Evolutionary conservation across 2,329 filamentous ascomycete genomes (phyloP).

Genomic region (Sporothrix humicola): DNA sequence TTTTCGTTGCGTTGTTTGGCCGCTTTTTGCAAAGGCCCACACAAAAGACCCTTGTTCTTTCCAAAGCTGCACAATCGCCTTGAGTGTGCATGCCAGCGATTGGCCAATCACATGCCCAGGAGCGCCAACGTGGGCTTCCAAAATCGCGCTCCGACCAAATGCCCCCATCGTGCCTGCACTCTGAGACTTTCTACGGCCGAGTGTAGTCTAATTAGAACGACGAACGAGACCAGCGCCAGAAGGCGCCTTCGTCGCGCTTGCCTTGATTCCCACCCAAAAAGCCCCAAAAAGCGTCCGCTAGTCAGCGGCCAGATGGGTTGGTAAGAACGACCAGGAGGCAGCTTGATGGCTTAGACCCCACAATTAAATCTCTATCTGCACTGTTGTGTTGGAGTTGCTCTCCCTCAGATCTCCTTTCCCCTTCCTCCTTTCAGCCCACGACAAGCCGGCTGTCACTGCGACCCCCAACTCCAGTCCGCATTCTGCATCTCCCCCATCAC

Average conservation of each 20-base stretch:
- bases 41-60: background rate
- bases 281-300: background rate
- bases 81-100: conserved; percentile 9
- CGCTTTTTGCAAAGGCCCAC: background rate
- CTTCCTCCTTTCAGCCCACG: conserved; percentile 11
- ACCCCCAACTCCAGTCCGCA: background rate
- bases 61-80: background rate
- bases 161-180: conserved; percentile 10
- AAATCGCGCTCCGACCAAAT: conserved; percentile 28
- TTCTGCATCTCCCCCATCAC: background rate
- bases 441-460: conserved; percentile 1
- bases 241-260: background rate
- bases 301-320: conserved; percentile 13
- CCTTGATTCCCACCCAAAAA: background rate
- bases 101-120: conserved; percentile 29
- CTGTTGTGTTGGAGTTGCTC: background rate
- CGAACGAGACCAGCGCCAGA: background rate
- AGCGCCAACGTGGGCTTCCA: conserved; percentile 28
- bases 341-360: background rate
- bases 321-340: background rate
- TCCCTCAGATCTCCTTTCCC: background rate
- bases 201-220: background rate
- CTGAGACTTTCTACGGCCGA: background rate
- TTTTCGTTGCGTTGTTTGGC: background rate
- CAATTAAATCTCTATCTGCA: conserved; percentile 22